Evolutionary conservation across 2,329 filamentous ascomycete species (phyloP), one percentile per base, ranked within the genome.

Genomic region (Colletotrichum sp.): DNA sequence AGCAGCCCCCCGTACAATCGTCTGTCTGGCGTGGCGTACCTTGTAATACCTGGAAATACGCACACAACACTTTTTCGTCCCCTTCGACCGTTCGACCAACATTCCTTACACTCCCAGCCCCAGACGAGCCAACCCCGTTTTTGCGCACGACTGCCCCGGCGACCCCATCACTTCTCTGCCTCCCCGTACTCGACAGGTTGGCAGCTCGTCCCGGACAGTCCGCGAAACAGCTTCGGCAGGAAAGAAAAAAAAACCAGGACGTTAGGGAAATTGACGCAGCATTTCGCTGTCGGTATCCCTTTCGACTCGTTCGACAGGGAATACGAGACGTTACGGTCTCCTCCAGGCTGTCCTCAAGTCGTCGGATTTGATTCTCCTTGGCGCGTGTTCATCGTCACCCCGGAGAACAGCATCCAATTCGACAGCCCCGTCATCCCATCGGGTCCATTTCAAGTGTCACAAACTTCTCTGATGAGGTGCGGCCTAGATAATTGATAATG

Each of bases 401-500:
- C 32, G 56, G 64, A 69, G 73, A 64, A 73, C 24, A 76, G 28
- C 65, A 76, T 55, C 56, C 74, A 32, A 65, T 67, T 61, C 60
- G 48, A 65, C 56, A 66, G 24, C 32, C 55, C 60, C 66, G 62
- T 55, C 61, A 76, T 58, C 61, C 24, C 71, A 16, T 34, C 32
- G 74, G 70, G 48, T 60, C 52, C 13, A 55, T 55, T 55, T 75
- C 66, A 32, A 66, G 60, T 64, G 62, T 75, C 66, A 48, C 58
- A 36, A 58, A 55, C 16, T 70, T 72, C 68, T 80, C 80, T 84
- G 80, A 89, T 89, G 87, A 89, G 84, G 85, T 84, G 86, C 82
- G 83, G 84, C 87, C 86, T 85, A 87, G 82, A 87, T 95, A 96
- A 96, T 96, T 89, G 91, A 96, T 96, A 96, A 98, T 98, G 96